These are phyloP conservation scores for Echeveria elegans DNA, from an alignment of 164 flowering plant genomes.

Conservation along the genomic window DNA sequence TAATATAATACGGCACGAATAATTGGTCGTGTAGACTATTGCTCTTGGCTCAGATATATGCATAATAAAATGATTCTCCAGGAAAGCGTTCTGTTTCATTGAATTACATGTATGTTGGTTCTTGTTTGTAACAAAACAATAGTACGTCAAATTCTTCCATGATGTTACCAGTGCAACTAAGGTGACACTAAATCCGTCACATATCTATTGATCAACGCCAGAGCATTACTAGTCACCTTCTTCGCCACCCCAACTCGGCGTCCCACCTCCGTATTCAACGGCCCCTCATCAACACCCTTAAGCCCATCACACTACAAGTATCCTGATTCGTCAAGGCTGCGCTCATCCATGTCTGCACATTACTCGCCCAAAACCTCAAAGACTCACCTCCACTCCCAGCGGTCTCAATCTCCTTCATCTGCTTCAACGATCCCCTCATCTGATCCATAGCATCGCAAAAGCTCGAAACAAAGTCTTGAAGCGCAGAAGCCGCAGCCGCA, in stretches of 20 bases:
- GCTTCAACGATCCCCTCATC: conserved; percentile 48
- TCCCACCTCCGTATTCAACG: conserved; percentile 38
- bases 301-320: conserved; percentile 80
- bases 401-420: conserved; percentile 34
- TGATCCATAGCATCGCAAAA: conserved; percentile 61
- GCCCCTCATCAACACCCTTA: conserved; percentile 32
- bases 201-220: conserved; percentile 61
- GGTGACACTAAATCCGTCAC: conserved; percentile 21
- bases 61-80: neutral
- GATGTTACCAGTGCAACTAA: conserved; percentile 12
- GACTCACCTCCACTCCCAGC: conserved; percentile 17
- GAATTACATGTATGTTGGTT: neutral
- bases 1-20: neutral
- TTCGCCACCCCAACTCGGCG: conserved; percentile 22
- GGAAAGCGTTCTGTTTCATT: neutral
- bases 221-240: conserved; percentile 78
- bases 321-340: conserved; percentile 84
- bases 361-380: conserved; percentile 58
- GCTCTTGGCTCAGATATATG: neutral
- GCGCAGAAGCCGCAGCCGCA: conserved; percentile 39
- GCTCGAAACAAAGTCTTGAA: conserved; percentile 60
- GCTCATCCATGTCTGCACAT: conserved; percentile 98
- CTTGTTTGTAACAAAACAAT: neutral
- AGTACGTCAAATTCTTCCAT: conserved; percentile 52
- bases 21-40: neutral